A percentile compares a stretch with the other conserved stretches of the same genome.
These are phyloP conservation scores for Magnaporthales sp. DNA, from an alignment of 2,329 filamentous ascomycete genomes.

Conservation along the genomic window DNA sequence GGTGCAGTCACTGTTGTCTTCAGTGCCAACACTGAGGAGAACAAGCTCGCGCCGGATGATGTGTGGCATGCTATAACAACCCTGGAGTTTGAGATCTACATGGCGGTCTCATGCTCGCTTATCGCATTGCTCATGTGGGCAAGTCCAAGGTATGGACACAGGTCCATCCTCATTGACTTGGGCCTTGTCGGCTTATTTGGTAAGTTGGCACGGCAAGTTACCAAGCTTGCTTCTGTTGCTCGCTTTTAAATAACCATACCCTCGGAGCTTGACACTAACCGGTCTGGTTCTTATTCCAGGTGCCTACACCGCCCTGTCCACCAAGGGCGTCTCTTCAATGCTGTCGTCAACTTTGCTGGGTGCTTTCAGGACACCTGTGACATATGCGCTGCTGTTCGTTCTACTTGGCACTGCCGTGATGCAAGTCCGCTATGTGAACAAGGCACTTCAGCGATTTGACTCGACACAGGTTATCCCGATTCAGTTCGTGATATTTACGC, in stretches of 20 bases:
- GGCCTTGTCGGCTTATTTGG: slow-evolving; percentile 91
- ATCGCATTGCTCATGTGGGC: slow-evolving; percentile 74
- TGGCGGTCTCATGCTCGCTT: slow-evolving; percentile 64
- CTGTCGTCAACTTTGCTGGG: slow-evolving; percentile 84
- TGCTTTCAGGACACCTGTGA: slow-evolving; percentile 84
- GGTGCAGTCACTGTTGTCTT: slow-evolving; percentile 90
- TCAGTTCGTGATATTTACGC: slow-evolving; percentile 93
- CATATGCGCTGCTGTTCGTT: slow-evolving; percentile 74
- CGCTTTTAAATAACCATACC: background rate
- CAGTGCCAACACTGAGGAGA: slow-evolving; percentile 82
- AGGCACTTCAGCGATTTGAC: slow-evolving; percentile 78
- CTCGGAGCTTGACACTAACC: background rate
- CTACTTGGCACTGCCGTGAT: slow-evolving; percentile 80
- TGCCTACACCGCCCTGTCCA: slow-evolving; percentile 92
- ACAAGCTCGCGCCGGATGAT: slow-evolving; percentile 81
- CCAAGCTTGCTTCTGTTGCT: background rate
- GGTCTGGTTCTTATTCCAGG: slow-evolving; percentile 37
- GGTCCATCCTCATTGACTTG: slow-evolving; percentile 83
- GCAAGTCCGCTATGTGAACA: slow-evolving; percentile 96
- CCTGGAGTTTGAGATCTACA: slow-evolving; percentile 84
- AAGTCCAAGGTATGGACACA: slow-evolving; percentile 75
- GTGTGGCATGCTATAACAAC: slow-evolving; percentile 84
- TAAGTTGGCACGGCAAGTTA: slow-evolving; percentile 29
- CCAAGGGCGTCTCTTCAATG: slow-evolving; percentile 92
- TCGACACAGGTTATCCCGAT: slow-evolving; percentile 97